These are phyloP conservation scores for Dothistroma pini DNA, from an alignment of 2,329 filamentous ascomycete genomes.

Conservation along the genomic window DNA sequence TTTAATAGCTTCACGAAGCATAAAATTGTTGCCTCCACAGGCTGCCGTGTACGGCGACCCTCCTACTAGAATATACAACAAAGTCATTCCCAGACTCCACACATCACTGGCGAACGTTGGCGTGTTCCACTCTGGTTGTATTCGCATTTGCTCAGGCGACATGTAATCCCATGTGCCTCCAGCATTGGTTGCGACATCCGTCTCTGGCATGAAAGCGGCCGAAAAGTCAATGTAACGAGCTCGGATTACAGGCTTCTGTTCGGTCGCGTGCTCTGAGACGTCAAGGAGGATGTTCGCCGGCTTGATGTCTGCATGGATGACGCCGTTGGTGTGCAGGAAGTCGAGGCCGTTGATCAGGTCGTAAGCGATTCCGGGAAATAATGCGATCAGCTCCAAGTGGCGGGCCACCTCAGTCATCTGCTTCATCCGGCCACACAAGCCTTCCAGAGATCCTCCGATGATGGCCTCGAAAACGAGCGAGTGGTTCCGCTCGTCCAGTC, in stretches of 20 bases:
- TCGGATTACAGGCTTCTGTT: conserved; percentile 23
- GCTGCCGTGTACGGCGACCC: conserved; percentile 41
- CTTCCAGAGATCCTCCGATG: conserved; percentile 32
- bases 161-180: conserved; percentile 50
- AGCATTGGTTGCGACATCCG: conserved; percentile 26
- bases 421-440: conserved; percentile 27
- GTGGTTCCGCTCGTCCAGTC: conserved; percentile 30
- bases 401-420: conserved; percentile 35
- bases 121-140: conserved; percentile 27
- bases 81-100: conserved; percentile 45
- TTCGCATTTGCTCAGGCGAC: conserved; percentile 35
- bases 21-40: conserved; percentile 39
- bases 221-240: conserved; percentile 45
- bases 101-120: conserved; percentile 40
- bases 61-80: conserved; percentile 44
- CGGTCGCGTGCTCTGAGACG: conserved; percentile 23
- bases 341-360: conserved; percentile 41
- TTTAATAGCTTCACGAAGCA: conserved; percentile 44
- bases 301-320: conserved; percentile 48
- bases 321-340: conserved; percentile 40
- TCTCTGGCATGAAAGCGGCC: conserved; percentile 33
- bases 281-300: conserved; percentile 45
- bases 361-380: conserved; percentile 41
- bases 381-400: conserved; percentile 34
- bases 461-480: conserved; percentile 35